These are phyloP conservation scores for Nadsonia fulvescens DNA, from an alignment of 805 yeast species.

Conservation along the genomic window DNA sequence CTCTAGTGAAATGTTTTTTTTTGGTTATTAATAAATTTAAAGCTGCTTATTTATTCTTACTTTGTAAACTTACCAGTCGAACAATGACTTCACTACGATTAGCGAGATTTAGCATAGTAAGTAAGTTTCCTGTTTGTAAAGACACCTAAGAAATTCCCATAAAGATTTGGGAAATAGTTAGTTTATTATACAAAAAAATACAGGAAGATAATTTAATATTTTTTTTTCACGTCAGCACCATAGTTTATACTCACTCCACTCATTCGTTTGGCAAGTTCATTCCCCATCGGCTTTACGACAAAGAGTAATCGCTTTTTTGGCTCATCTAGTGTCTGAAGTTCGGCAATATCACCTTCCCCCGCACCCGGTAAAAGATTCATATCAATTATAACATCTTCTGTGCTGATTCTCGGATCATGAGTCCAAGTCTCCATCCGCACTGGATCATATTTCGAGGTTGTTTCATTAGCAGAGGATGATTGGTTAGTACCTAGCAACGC, in stretches of 20 bases:
- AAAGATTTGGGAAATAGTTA: no score
- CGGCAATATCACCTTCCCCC: slow-evolving; percentile 60
- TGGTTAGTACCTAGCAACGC: no score
- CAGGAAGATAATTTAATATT: no score
- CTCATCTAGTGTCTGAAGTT: slow-evolving; percentile 21
- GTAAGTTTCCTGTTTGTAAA: slow-evolving; percentile 11
- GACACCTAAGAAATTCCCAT: no score
- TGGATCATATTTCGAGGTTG: no score
- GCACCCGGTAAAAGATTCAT: slow-evolving; percentile 34
- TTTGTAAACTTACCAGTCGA: slow-evolving; percentile 17
- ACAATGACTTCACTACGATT: slow-evolving; percentile 51
- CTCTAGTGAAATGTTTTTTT: no score
- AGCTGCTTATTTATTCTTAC: slow-evolving; percentile 1
- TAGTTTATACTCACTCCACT: no score
- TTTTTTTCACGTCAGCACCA: no score
- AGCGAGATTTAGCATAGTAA: slow-evolving; percentile 34
- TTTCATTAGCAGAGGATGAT: no score
- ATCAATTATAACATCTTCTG: slow-evolving; percentile 47
- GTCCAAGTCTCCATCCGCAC: slow-evolving; percentile 21
- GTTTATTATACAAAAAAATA: no score
- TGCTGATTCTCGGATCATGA: slow-evolving; percentile 48
- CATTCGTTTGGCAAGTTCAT: slow-evolving; percentile 8
- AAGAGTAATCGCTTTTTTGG: slow-evolving; percentile 14
- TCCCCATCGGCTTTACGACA: slow-evolving; percentile 9
- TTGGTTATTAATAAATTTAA: no score